Evolutionary conservation across 2,329 filamentous ascomycete genomes (phyloP).

Genomic region (Paraphaeosphaeria minitans): DNA sequence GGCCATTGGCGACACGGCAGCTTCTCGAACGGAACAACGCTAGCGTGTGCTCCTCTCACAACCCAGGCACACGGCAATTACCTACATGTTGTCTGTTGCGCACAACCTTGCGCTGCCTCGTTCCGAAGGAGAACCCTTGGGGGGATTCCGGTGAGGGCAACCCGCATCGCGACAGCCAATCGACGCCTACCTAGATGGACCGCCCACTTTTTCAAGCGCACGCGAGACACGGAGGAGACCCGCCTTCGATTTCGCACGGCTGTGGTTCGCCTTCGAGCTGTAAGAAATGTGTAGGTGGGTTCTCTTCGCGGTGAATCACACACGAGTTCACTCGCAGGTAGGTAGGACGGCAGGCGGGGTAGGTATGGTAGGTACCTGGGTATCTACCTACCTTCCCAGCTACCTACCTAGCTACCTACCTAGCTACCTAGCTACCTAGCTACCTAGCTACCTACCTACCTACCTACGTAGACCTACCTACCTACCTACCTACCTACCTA

Average conservation of each 20-base stretch:
- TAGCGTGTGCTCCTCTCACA: background rate
- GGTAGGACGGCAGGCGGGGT: background rate
- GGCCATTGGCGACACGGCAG: background rate
- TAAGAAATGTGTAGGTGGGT: background rate
- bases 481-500: no score
- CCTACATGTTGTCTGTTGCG: background rate
- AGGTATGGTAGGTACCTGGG: background rate
- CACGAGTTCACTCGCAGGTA: background rate
- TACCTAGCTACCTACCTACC: no score
- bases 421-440: no score
- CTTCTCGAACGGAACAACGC: background rate
- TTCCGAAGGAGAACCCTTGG: background rate
- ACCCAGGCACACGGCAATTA: background rate
- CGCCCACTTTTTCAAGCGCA: background rate
- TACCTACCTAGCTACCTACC: no score
- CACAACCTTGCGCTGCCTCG: background rate
- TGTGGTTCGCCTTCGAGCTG: background rate
- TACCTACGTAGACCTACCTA: no score
- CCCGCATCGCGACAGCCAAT: background rate
- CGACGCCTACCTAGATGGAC: background rate
- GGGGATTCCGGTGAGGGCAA: conserved; percentile 1
- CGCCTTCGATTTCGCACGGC: background rate
- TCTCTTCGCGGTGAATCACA: background rate
- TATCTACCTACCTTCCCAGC: no score
- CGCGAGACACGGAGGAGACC: background rate